phyloP scores from a whole-genome alignment of 768 basidiomycete genomes.

The Termitomyces sp. region DNA sequence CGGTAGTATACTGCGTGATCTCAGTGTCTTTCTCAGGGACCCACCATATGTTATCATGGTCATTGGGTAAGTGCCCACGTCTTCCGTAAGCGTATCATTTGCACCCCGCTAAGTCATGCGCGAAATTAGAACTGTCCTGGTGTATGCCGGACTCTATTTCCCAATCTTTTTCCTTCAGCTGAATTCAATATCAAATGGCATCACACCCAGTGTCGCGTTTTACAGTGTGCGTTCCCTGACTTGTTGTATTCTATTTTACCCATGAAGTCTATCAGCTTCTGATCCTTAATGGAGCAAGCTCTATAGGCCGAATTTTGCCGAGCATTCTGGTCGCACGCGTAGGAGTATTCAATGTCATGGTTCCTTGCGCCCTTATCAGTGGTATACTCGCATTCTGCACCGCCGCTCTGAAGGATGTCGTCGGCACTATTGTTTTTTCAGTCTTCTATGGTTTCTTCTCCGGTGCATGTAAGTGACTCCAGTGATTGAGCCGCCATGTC shows the following conservation, averaged over 20 bases:
- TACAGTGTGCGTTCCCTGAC: slow-evolving; percentile 35
- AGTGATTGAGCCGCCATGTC: neutral
- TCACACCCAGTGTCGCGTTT: slow-evolving; percentile 43
- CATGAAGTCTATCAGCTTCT: slow-evolving; percentile 32
- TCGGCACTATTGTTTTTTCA: slow-evolving; percentile 27
- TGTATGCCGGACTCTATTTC: slow-evolving; percentile 35
- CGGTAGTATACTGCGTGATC: slow-evolving; percentile 20
- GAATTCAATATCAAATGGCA: slow-evolving; percentile 41
- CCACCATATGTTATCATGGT: slow-evolving; percentile 36
- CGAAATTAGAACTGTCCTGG: slow-evolving; percentile 24
- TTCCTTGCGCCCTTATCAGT: slow-evolving; percentile 19
- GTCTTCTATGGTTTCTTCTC: slow-evolving; percentile 35
- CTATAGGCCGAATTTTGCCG: slow-evolving; percentile 29
- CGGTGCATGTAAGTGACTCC: slow-evolving; percentile 26
- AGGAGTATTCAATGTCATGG: slow-evolving; percentile 25
- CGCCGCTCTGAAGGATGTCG: slow-evolving; percentile 21
- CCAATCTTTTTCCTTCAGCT: slow-evolving; percentile 56
- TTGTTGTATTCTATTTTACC: neutral
- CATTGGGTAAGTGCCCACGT: slow-evolving; percentile 24
- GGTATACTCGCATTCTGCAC: slow-evolving; percentile 29
- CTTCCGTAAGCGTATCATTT: neutral
- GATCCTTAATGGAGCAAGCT: slow-evolving; percentile 44
- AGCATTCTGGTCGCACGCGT: slow-evolving; percentile 24
- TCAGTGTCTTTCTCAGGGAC: slow-evolving; percentile 34
- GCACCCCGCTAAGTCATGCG: neutral